Base-by-base conservation (phyloP, 2,329 filamentous ascomycete species). In the Thermomyces lanuginosus region DNA sequence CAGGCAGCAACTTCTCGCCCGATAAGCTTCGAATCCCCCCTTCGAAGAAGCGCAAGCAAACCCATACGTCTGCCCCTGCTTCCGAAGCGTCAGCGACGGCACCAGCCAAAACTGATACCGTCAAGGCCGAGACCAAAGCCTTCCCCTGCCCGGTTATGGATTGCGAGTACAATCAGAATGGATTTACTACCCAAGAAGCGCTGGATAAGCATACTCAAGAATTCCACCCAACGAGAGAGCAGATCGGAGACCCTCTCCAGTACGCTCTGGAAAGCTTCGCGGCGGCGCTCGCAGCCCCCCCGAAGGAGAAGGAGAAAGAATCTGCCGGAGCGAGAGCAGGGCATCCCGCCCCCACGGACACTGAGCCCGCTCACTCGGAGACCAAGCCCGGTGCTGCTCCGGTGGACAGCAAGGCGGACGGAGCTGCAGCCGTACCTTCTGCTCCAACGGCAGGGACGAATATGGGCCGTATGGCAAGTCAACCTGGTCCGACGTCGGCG, bases 11-110 rank as follows among this genome's bases (percentile, higher is more conserved):
- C 26, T 56, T 72, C 25, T 66, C 61, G 4, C 58, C 61, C 7
- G 63, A 67, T 26, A 65, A 70, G 35, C 55, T 75, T 24, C 64
- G 68, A 24, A 47, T 73, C 13, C 69, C 69, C 10, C 57, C 62
- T 2, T 55, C 57, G 30, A 74, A 72, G 53, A 66, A 60, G 40
- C 57, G 60, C 28, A 70, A 67, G 52, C 56, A 65, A 34, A 61
- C 60, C 27, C 56, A 63, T 27, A 44, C 54, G 33, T 35, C 37
- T 8, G 44, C 41, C 27, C 28, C 42, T 8, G 27, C 35, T 5
- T 16, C 36, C 6, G 40, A 41, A 11, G 27, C 34, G 8, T 39
- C 40, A n/a, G 30, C 31, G 9, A 37, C 36, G 12, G 31, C 31
- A 16, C 23, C 27, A 2, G 31, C 41, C 12, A 39, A 41, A 21